A percentile compares a stretch with the other conserved stretches of the same genome.
phyloP scores from a whole-genome alignment of 164 flowering plant genomes.

The Kalanchoe fedtschenkoi region DNA sequence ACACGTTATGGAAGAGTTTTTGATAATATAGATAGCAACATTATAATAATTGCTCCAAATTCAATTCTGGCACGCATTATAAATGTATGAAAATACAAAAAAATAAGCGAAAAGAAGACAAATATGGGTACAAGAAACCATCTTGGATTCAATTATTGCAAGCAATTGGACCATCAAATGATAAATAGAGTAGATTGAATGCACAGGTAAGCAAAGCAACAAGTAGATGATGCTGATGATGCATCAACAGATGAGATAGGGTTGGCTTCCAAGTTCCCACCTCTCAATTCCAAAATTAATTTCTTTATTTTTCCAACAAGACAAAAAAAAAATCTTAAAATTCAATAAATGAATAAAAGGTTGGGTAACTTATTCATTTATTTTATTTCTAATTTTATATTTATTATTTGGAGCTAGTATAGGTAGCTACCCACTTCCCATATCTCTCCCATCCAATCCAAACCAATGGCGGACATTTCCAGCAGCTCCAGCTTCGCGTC shows the following conservation, averaged over 20 bases:
- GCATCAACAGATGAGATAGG: slow-evolving; percentile 1
- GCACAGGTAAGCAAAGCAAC: neutral
- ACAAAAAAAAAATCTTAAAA: neutral
- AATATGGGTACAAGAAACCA: neutral
- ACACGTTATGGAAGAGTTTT: neutral
- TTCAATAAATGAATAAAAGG: neutral
- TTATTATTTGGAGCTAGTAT: neutral
- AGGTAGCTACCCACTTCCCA: neutral
- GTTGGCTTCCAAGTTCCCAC: neutral
- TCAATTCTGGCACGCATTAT: neutral
- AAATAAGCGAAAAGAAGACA: neutral
- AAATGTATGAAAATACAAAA: neutral
- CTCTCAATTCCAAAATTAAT: neutral
- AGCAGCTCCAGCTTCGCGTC: neutral
- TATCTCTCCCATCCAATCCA: neutral
- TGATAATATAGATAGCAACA: neutral
- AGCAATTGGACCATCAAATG: too few relatives aligned
- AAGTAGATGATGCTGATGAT: neutral
- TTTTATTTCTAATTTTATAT: neutral
- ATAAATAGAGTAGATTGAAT: neutral
- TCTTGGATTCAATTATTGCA: neutral
- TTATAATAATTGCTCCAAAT: too few relatives aligned
- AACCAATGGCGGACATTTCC: neutral
- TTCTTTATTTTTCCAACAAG: neutral
- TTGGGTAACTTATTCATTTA: neutral